Base-by-base conservation (phyloP, 768 basidiomycete genomes). In the Lyophyllum atratum region DNA sequence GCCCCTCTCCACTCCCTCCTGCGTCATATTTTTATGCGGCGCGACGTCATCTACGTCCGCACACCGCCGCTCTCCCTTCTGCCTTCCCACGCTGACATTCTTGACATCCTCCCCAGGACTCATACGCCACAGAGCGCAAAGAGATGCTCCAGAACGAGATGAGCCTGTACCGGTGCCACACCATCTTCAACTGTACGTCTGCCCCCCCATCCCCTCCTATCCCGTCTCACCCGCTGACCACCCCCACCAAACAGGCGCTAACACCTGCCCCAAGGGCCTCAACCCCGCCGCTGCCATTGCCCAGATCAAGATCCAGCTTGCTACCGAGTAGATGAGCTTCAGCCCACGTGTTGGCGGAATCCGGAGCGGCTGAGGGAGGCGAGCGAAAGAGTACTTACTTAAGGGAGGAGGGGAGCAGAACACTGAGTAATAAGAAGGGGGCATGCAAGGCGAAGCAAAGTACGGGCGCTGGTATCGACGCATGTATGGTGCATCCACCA, bases 141-240 rank as follows among this genome's bases (percentile, higher is more conserved):
- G 94, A 95, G 70, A 87, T 86, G 67, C 81, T 99, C 63, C 92
- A 98, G 76, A 99, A 99, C 74, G 89, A 93, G 68, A 81, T 98
- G 82, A 95, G 93, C 69, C 74, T 99, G 71, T 99, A 97, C 79
- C 86, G 96, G 56, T 98, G 96, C 80, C 96, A 98, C 76, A 98
- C 96, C 48, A 98, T 97, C 77, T 97, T 98, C 81, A 97, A 97
- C 76, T 93, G 93, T 90, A 55, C 26, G 82, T 72, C 45, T 33
- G 50, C 49, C 58, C 52, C 40, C 19, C 22, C 3, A n/a, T n/a
- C 48, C 31, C 19, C 8, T 26, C 21, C 6, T 17, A 17, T 17
- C 25, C 25, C 34, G 29, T 3, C 39, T 6, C 33, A 33, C 50
- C 37, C n/a, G 12, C 15, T 40, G 6, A n/a, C 31, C 33, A 33